phyloP scores from a whole-genome alignment of 371 early-diverging fungal species.

The Mortierella sp. region DNA sequence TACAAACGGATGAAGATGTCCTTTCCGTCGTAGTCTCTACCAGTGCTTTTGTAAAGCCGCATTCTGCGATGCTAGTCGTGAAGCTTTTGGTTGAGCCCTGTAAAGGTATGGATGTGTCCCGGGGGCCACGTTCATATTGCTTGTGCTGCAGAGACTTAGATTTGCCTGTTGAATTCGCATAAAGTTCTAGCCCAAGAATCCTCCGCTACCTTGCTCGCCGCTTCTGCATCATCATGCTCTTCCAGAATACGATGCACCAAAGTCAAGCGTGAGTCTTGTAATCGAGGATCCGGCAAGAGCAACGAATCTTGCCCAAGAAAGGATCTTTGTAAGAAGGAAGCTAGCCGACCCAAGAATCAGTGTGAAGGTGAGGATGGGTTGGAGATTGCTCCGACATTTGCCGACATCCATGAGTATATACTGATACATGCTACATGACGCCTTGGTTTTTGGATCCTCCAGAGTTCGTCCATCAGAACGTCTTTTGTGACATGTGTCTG shows the following conservation, averaged over 20 bases:
- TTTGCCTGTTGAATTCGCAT: background rate
- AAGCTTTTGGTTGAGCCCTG: constrained; percentile 21
- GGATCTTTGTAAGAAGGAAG: constrained; percentile 3
- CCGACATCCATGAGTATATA: no score
- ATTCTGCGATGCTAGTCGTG: constrained; percentile 14
- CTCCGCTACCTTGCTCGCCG: no score
- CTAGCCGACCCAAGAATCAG: background rate
- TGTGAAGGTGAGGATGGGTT: constrained; percentile 1
- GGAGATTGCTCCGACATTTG: background rate
- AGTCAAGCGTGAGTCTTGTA: background rate
- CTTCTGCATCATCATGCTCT: no score
- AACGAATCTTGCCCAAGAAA: background rate
- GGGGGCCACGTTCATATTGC: background rate
- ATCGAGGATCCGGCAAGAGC: background rate
- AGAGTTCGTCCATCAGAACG: constrained; percentile 17
- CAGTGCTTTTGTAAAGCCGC: constrained; percentile 11
- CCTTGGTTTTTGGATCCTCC: no score
- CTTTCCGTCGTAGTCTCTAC: constrained; percentile 13
- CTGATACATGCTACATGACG: no score
- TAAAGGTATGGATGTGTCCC: constrained; percentile 5
- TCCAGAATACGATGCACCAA: background rate
- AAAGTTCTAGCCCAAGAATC: background rate
- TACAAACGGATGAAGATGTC: constrained; percentile 27
- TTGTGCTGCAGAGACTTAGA: background rate
- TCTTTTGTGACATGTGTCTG: constrained; percentile 60